Conservation (phyloP, 352 stramenopile genomes). For the Globisporangium cylindrosporum region DNA sequence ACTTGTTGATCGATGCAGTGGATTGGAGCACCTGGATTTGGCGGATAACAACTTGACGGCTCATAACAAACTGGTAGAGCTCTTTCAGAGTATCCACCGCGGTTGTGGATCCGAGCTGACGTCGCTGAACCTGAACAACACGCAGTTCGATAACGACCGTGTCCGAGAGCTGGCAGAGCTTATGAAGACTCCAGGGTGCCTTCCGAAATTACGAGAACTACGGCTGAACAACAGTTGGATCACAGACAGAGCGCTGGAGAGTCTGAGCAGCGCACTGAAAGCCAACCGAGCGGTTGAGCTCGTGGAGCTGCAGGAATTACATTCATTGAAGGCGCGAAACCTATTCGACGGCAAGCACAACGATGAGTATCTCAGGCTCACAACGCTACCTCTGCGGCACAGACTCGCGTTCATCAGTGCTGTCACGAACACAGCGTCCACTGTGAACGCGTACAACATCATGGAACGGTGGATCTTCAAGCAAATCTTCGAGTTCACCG, state of each 20-base stretch:
- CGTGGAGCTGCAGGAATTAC: background rate
- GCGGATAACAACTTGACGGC: background rate
- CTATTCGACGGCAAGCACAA: background rate
- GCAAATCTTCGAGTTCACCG: background rate
- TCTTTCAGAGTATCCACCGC: background rate
- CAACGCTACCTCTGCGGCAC: background rate
- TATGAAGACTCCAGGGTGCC: background rate
- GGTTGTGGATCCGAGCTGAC: background rate
- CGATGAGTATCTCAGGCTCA: background rate
- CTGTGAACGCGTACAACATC: background rate
- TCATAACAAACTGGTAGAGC: background rate
- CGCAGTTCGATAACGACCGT: background rate
- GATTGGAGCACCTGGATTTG: background rate
- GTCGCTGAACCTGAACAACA: background rate
- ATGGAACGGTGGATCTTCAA: slow-evolving; percentile 4
- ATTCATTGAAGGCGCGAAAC: background rate
- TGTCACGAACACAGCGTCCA: background rate
- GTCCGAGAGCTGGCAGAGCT: background rate
- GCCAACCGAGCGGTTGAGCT: background rate
- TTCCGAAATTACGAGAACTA: background rate
- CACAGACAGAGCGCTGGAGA: background rate
- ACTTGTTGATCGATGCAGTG: background rate
- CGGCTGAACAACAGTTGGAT: background rate
- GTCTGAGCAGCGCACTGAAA: background rate
- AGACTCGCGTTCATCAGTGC: background rate